Conservation (phyloP, 495 filamentous ascomycete genomes). For the Lasiosphaeria hispida region DNA sequence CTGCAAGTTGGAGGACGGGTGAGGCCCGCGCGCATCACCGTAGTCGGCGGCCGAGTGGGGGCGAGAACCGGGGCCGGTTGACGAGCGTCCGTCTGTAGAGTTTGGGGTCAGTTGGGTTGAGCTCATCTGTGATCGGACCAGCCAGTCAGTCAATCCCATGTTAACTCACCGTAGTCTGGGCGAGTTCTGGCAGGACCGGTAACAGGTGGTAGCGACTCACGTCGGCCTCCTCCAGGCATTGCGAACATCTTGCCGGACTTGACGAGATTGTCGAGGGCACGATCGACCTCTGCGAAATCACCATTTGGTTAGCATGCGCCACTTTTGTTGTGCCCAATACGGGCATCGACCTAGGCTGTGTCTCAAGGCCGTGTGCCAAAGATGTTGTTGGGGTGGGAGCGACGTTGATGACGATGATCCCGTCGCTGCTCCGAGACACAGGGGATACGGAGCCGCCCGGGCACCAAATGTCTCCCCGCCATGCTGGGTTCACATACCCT, state of each 20-base stretch:
- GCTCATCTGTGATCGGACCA: slow-evolving; percentile 19
- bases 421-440: too few species aligned
- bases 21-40: slow-evolving; percentile 60
- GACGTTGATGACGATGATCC: too few species aligned
- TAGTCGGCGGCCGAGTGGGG: slow-evolving; percentile 89
- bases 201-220: slow-evolving; percentile 75
- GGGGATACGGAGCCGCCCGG: too few species aligned
- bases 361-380: not conserved
- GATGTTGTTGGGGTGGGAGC: too few species aligned
- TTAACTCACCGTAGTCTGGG: slow-evolving; percentile 52
- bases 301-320: slow-evolving; percentile 21
- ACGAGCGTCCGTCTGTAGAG: slow-evolving; percentile 41
- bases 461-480: not conserved
- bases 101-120: slow-evolving; percentile 26
- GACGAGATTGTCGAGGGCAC: slow-evolving; percentile 89
- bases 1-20: slow-evolving; percentile 78
- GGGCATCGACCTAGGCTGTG: not conserved
- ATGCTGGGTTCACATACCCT: slow-evolving; percentile 63
- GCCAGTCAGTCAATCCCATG: slow-evolving; percentile 25
- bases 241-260: slow-evolving; percentile 94
- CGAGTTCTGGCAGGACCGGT: slow-evolving; percentile 58
- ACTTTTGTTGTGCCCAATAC: not conserved
- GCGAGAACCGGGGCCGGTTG: slow-evolving; percentile 49
- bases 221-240: slow-evolving; percentile 59
- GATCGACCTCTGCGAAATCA: slow-evolving; percentile 74